Evolutionary conservation across 2,329 filamentous ascomycete genomes (phyloP), one percentile per base, ranked within the genome.

Genomic region (Aureobasidium sp.): DNA sequence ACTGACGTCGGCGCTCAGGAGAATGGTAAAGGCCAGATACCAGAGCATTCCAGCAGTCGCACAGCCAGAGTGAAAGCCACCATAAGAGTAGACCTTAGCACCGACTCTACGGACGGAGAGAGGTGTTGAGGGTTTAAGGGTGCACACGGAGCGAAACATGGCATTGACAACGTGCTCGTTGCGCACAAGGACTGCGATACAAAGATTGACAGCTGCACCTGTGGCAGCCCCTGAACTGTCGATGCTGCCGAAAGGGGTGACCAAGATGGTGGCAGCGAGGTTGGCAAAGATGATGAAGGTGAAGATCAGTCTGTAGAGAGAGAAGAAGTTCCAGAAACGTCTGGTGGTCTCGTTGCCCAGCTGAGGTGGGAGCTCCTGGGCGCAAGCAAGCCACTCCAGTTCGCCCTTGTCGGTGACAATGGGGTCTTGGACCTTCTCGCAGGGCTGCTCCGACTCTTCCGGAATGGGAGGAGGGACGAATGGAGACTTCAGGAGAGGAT

Each of bases 161-260:
- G 71, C 13, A 61, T 78, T 78, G 67, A 77, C 70, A 20, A 73
- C 67, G 61, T 76, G 71, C 61, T 77, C 75, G 37, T 77, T 74
- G 8, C 76, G 71, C 55, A 75, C 70, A 13, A 76, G 55, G 3
- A 74, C 66, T 15, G 71, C 70, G 6, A 72, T 64, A 20, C 71
- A 66, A 32, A 78, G 65, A 50, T 75, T 75, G 36, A 67, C 68
- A 4, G 68, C 69, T 15, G 70, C 68, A 3, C 71, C 74, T 9
- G 71, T 74, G n/a, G 70, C 68, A 0, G 72, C 69, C 42, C 69
- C 60, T 5, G 47, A 62, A 50, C 69, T 71, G 26, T 64, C 66
- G 63, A 65, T 66, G 48, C 27, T 34, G 13, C 36, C 23, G 10
- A 60, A 5, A 15, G 44, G 26, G 20, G n/a, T 17, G 34, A 26